Base-by-base conservation (phyloP, 176 grass and related monocot genomes). In the Poa annua region DNA sequence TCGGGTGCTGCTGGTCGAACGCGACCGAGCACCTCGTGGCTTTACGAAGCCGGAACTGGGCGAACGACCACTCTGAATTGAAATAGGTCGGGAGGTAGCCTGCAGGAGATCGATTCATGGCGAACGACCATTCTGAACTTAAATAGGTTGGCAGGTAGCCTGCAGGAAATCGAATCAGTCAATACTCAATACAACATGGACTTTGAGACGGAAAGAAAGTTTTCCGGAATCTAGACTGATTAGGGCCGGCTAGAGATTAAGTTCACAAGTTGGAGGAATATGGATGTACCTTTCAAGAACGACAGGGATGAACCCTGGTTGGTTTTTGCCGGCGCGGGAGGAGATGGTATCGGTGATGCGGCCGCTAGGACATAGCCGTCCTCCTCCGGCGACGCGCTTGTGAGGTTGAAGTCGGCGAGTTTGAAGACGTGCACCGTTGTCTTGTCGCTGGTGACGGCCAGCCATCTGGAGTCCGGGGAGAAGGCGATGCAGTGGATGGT, bases 401-500 rank as follows among this genome's bases (percentile, higher is more conserved):
- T 11, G 4, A 87, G 48, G 73, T 89, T 81, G 35, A 90, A 73
- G 5, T 90, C 85, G 34, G 6, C 22, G 21, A 97, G 47, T 7
- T 8, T 77, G 51, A 97, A 97, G 33, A 97, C 81, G 49, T 97
- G 94, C 7, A 97, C 86, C 1, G 94, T 97, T 13, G 86, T 88
- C 64, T 92, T 97, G 88, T 91, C 86, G 51, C 92, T 97, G 14
- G 94, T 94, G 22, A 90, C 88, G 0, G 81, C 92, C n/a, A 97
- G 34, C 89, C 89, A 94, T 81, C 76, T 91, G 81, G 91, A 87
- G 13, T 94, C 88, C 4, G 80, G 15, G 6, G 92, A 97, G 89
- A 97, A 97, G 22, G 84, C 90, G 62, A 97, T 84, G 63, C 89
- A 87, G 64, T 91, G 79, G 52, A 97, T 88, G 44, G 89, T 82